Evolutionary conservation across 345 rosid species (phyloP), one percentile per base, ranked within the genome.

Genomic region (Mercurialis annua): DNA sequence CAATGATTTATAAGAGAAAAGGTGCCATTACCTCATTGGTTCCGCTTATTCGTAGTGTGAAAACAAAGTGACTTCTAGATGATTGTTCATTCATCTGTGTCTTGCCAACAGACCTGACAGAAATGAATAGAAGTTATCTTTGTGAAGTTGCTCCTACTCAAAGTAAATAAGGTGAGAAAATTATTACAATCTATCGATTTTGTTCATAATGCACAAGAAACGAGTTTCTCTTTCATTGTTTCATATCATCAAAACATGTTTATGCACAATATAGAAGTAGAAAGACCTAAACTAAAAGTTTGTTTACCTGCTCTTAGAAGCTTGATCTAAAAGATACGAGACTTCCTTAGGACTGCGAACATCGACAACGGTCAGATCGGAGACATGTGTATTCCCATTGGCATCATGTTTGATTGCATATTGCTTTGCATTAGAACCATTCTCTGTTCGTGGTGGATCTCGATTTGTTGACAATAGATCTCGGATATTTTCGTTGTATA

Each of bases 81-180:
- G 99, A 94, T 52, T 94, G 97, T 73, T 91, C 99, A 1, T 94
- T 94, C 95, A 94, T 86, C 47, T 89, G 92, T 0, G 99, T 94
- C 78, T 86, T 94, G 72, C 97, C 99, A 18, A 94, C 96, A 18
- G 99, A 87, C 80, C 99, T 94, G 81, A 23, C 66, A 43, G 42
- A 61, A 43, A 42, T 17, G 52, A 46, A 65, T 58, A 65, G 54
- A 31, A 60, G n/a, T 48, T 47, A 26, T 49, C 42, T 18, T n/a
- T 42, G 26, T 59, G 12, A 8, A 26, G 59, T 31, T 53, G 27
- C 15, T 36, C 70, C 47, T 3, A 63, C 47, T 60, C 33, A 23
- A 18, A 64, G 53, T 11, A 52, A 53, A 15, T 11, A 60, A 51
- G 14, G 38, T 51, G 10, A 56, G 30, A 63, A 10, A 66, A 48